Conservation (phyloP, 805 yeast genomes). For the Lipomyces mesembrius region DNA sequence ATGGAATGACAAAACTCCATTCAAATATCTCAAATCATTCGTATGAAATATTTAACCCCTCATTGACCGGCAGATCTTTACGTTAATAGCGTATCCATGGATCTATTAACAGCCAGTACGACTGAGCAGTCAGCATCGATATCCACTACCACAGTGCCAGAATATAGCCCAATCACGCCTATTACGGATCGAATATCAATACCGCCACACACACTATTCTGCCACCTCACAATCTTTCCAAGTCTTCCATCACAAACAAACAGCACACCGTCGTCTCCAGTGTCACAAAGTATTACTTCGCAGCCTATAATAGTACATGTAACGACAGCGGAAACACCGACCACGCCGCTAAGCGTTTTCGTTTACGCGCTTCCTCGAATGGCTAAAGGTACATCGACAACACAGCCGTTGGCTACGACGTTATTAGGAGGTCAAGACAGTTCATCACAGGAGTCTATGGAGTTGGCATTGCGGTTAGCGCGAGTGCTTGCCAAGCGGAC, state of each 20-base stretch:
- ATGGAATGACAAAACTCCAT: background rate
- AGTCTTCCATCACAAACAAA: background rate
- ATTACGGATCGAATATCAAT: conserved; percentile 7
- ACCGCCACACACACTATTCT: conserved; percentile 24
- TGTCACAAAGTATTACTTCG: background rate
- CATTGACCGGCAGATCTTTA: background rate
- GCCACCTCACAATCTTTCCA: conserved; percentile 29
- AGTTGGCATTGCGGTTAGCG: conserved; percentile 31
- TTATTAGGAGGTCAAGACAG: conserved; percentile 27
- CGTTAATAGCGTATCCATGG: background rate
- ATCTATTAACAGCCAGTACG: background rate
- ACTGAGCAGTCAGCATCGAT: background rate
- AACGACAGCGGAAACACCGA: conserved; percentile 13
- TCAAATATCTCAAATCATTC: background rate
- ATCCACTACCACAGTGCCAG: background rate
- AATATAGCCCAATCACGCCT: conserved; percentile 7
- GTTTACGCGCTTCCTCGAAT: conserved; percentile 26
- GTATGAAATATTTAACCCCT: background rate
- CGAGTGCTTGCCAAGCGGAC: conserved; percentile 15
- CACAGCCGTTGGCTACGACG: conserved; percentile 23
- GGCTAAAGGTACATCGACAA: background rate
- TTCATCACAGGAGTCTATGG: conserved; percentile 20
- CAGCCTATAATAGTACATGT: conserved; percentile 22
- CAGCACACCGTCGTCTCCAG: background rate
- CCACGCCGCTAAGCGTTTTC: conserved; percentile 19